Evolutionary conservation across 768 basidiomycete genomes (phyloP), one percentile per base, ranked within the genome.

Genomic region (Mycena kentingensis): DNA sequence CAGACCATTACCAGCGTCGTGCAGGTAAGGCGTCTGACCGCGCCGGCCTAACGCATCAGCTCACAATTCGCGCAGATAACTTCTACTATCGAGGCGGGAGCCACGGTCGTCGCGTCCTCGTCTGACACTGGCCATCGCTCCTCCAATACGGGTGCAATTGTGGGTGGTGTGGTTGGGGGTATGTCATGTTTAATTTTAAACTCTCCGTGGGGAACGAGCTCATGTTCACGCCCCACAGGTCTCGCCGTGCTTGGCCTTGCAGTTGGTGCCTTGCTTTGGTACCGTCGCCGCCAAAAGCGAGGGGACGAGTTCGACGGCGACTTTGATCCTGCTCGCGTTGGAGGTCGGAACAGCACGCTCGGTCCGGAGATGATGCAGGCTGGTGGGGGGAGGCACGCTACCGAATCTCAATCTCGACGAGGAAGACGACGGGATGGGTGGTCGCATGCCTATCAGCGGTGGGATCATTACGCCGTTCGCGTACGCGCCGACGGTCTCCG

Each of bases 91-190:
- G 5, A 51, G 27, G 51, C 52, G 51, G 59, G 59, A 27, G 39
- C 55, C 13, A 57, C 65, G 13, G 38, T 57, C 1, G 36, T 21
- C 21, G 38, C 48, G 13, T 39, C 22, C 29, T 13, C 35, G 21
- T 28, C 55, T 21, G n/a, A 46, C 35, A 43, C 39, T 21, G 11
- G 13, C 11, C 49, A 46, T n/a, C 29, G 35, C 13, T 36, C 59
- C 22, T 51, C 56, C 12, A 55, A 64, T 58, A 70, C 65, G 1
- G 69, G 60, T 12, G 57, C 70, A 38, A 74, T 77, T 51, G 67
- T 74, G 15, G 74, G 75, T 41, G 68, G 69, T 29, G 64, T 67
- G 2, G 67, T 73, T 27, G 73, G 74, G 36, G 74, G 73, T 24
- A 57, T 24, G n/a, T n/a, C n/a, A n/a, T n/a, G n/a, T n/a, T n/a